Evolutionary conservation across 2,329 filamentous ascomycete species (phyloP).

Genomic region (Cordyceps cateniannulata): DNA sequence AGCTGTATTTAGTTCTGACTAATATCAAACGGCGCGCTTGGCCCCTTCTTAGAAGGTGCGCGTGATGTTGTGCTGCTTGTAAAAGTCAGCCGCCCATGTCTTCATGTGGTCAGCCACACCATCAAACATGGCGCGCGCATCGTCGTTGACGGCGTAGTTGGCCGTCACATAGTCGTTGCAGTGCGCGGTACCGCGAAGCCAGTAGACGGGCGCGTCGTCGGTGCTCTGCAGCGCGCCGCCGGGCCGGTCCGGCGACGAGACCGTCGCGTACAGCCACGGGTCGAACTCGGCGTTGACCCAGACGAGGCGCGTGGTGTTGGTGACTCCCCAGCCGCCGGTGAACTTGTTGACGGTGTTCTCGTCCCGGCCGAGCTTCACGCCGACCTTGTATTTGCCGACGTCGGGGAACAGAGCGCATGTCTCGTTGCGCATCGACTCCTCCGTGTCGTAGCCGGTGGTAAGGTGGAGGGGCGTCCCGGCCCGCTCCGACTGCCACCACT

Average conservation of each 20-base stretch:
- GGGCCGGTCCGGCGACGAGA: background rate
- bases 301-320: slow-evolving; percentile 5
- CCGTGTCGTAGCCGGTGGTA: background rate
- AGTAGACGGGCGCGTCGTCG: slow-evolving; percentile 39
- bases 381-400: background rate
- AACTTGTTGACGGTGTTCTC: slow-evolving; percentile 26
- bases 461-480: background rate
- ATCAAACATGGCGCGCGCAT: slow-evolving; percentile 52
- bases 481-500: background rate
- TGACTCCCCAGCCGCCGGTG: slow-evolving; percentile 9
- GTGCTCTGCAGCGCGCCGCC: slow-evolving; percentile 28
- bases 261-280: slow-evolving; percentile 9
- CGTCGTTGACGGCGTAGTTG: slow-evolving; percentile 46
- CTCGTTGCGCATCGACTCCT: background rate
- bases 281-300: slow-evolving; percentile 11
- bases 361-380: slow-evolving; percentile 32
- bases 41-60: background rate
- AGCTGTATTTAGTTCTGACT: no score
- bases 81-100: slow-evolving; percentile 56
- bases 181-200: slow-evolving; percentile 37
- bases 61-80: slow-evolving; percentile 14
- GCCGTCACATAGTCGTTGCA: slow-evolving; percentile 63
- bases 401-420: background rate
- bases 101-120: slow-evolving; percentile 51
- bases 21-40: background rate